A percentile compares a stretch with the other conserved stretches of the same genome.
These are phyloP conservation scores for Malassezia cuniculi DNA, from an alignment of 1,284 basidiomycete genomes.

Conservation along the genomic window DNA sequence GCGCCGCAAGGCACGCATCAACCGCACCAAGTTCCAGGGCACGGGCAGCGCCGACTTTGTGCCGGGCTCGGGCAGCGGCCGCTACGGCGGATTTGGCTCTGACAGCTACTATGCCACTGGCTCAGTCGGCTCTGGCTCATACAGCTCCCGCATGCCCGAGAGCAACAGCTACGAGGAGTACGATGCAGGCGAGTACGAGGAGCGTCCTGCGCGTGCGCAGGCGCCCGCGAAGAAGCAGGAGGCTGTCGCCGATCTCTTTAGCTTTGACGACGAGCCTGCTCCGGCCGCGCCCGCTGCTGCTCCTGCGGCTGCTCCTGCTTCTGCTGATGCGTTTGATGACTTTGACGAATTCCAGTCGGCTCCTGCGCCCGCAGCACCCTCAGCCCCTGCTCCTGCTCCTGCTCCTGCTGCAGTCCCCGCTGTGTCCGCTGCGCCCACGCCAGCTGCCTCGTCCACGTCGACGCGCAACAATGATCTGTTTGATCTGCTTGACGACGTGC, in stretches of 20 bases:
- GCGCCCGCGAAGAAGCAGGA: slow-evolving; percentile 28
- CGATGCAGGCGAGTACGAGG: slow-evolving; percentile 86
- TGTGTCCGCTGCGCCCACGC: slow-evolving; percentile 2
- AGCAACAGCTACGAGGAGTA: slow-evolving; percentile 66
- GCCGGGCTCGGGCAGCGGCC: slow-evolving; percentile 51
- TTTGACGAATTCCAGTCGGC: slow-evolving; percentile 31
- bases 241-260: slow-evolving; percentile 57
- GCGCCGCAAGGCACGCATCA: slow-evolving; percentile 81
- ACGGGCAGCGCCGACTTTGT: slow-evolving; percentile 65
- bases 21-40: slow-evolving; percentile 80
- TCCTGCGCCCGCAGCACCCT: slow-evolving; percentile 9
- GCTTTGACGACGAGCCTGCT: slow-evolving; percentile 59
- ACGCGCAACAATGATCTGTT: slow-evolving; percentile 46
- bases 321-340: slow-evolving; percentile 24
- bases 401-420: too few relatives aligned
- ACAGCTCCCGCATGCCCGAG: slow-evolving; percentile 48
- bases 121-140: slow-evolving; percentile 48
- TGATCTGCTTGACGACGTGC: slow-evolving; percentile 47
- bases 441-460: slow-evolving; percentile 55
- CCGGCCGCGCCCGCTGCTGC: slow-evolving; percentile 37
- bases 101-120: slow-evolving; percentile 51
- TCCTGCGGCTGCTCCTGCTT: slow-evolving; percentile 16
- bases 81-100: slow-evolving; percentile 72
- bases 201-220: slow-evolving; percentile 11
- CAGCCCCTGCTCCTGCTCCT: background rate